Evolutionary conservation across 345 rosid species (phyloP).

Genomic region (Raphanus sativus): DNA sequence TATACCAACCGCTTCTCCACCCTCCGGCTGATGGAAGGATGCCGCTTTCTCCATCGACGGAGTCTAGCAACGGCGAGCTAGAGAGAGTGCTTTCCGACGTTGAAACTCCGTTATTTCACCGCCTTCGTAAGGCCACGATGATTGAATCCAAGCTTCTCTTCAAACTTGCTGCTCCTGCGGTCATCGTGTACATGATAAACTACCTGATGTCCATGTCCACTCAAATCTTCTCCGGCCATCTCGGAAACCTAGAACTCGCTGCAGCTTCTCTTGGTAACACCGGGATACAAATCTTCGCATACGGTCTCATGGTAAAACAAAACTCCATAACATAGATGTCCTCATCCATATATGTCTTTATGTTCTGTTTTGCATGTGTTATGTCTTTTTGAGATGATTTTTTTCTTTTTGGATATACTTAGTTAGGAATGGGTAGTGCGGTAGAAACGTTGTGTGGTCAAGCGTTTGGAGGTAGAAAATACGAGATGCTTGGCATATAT

Average conservation of each 20-base stretch:
- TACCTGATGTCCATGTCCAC: constrained; percentile 57
- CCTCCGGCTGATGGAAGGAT: constrained; percentile 10
- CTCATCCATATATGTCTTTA: not conserved
- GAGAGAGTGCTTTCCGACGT: constrained; percentile 27
- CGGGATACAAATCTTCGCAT: constrained; percentile 52
- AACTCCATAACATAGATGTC: not conserved
- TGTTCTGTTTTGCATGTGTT: not conserved
- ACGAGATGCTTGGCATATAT: constrained; percentile 58
- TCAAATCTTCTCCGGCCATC: constrained; percentile 55
- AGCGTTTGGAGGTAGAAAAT: constrained; percentile 55
- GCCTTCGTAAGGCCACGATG: constrained; percentile 17
- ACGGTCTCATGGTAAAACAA: constrained; percentile 35
- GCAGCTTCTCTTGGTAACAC: constrained; percentile 63
- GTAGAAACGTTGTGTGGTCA: constrained; percentile 73
- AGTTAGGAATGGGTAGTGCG: constrained; percentile 64
- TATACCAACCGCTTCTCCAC: constrained; percentile 19
- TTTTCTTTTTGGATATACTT: not conserved
- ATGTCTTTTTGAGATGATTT: not conserved
- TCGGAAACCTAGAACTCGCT: constrained; percentile 58
- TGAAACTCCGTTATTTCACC: not conserved
- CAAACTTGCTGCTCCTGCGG: constrained; percentile 51
- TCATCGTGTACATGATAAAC: constrained; percentile 53
- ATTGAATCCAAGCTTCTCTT: constrained; percentile 42
- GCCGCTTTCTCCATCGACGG: not conserved
- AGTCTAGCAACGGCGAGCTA: constrained; percentile 24